Conservation (phyloP, 352 stramenopile genomes). For the Plasmopara halstedii region DNA sequence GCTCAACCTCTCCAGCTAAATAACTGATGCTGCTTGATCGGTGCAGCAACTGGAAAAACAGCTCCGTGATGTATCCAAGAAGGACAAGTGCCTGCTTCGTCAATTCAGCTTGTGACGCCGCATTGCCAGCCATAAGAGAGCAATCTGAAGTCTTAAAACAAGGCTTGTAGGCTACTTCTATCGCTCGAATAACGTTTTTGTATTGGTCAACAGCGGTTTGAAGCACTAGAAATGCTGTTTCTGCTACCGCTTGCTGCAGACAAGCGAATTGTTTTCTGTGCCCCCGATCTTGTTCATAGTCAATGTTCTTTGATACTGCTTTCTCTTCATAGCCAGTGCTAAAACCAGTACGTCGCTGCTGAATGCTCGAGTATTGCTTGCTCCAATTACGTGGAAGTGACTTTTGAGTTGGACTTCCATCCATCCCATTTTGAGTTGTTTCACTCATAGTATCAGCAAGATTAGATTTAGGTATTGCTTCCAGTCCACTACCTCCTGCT, state of each 20-base stretch:
- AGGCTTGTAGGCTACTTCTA: constrained; percentile 32
- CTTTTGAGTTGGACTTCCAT: constrained; percentile 8
- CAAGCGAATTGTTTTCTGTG: constrained; percentile 21
- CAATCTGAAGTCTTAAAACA: constrained; percentile 4
- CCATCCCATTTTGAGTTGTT: constrained; percentile 3
- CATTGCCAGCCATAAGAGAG: neutral
- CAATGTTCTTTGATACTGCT: neutral
- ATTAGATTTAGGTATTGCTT: constrained; percentile 8
- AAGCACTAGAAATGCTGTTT: constrained; percentile 30
- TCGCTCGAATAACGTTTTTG: constrained; percentile 36
- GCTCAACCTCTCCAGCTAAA: constrained; percentile 13
- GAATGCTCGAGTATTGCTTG: constrained; percentile 33
- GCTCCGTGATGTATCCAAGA: constrained; percentile 37
- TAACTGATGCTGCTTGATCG: constrained; percentile 38
- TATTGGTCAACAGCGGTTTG: constrained; percentile 48
- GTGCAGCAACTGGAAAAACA: constrained; percentile 53
- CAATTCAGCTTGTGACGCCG: constrained; percentile 3
- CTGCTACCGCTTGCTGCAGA: constrained; percentile 34
- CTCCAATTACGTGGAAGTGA: constrained; percentile 60
- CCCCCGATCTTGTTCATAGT: neutral
- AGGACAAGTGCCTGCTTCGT: constrained; percentile 41
- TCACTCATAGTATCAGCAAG: constrained; percentile 8
- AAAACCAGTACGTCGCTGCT: constrained; percentile 22
- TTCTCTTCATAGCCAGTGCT: constrained; percentile 19
- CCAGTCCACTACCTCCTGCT: constrained; percentile 9